Base-by-base conservation (phyloP, 2,329 filamentous ascomycete genomes). In the Cytospora schulzeri region DNA sequence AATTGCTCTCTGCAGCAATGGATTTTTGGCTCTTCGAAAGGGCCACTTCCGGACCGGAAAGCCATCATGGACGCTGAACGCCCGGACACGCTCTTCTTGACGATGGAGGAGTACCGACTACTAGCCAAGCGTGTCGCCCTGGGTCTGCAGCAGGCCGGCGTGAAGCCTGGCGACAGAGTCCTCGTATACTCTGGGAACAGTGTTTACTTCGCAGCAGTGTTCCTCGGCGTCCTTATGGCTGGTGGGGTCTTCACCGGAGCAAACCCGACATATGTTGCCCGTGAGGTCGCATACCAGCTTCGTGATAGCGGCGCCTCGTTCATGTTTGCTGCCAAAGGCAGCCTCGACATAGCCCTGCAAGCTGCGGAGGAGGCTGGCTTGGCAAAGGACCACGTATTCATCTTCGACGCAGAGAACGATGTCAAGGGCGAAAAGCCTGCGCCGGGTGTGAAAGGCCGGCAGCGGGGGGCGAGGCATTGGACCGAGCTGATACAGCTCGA, bases 261-360 rank as follows among this genome's bases (percentile, higher is more conserved):
- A 45, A 76, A 76, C 64, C 76, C 76, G 26, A 66, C 69, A 4
- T 76, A 87, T 69, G 87, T 91, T 0, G 79, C 85, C 0, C 80
- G 90, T 24, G 91, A 95, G 75, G 76, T 96, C 54, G 89, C 87
- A 8, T 89, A 91, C 74, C 92, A 95, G 75, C 79, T 95, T 41
- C 81, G 85, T 57, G 90, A 94, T 73, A 89, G 88, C 63, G 88
- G 84, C 0, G 88, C 91, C 0, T 82, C 76, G 8, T 89, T 90
- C 71, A 76, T 95, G 63, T 77, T 95, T 61, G 84, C 85, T n/a
- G 83, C 87, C 0, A 83, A 86, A 41, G 78, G 72, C 0, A 84
- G 81, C 66, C 76, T 93, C 26, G 81, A 86, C 14, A 86, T 85
- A 1, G 90, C 88, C 0, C 72, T 92, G 4, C 86, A 88, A 66